Evolutionary conservation across 306 rosid species (phyloP).

Genomic region (Castanopsis chinensis): DNA sequence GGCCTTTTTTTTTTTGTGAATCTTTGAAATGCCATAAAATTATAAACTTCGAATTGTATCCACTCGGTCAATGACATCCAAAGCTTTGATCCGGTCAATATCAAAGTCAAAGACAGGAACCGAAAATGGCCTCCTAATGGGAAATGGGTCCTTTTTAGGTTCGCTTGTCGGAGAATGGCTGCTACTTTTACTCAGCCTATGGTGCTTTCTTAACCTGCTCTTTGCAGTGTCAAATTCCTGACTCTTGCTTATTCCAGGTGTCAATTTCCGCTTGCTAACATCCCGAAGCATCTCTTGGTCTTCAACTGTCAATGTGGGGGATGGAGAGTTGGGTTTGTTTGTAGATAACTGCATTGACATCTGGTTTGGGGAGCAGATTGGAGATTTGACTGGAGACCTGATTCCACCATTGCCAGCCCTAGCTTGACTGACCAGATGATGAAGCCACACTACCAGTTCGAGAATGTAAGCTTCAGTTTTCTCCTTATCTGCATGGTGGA

Average conservation of each 20-base stretch:
- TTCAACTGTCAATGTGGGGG: slow-evolving; percentile 71
- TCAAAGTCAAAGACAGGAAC: slow-evolving; percentile 80
- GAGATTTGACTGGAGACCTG: slow-evolving; percentile 92
- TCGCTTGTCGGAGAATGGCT: slow-evolving; percentile 80
- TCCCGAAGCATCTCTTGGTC: slow-evolving; percentile 91
- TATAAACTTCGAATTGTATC: neutral
- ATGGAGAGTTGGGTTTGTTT: slow-evolving; percentile 45
- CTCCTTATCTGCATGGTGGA: slow-evolving; percentile 89
- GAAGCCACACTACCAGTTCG: slow-evolving; percentile 91
- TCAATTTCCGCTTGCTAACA: slow-evolving; percentile 74
- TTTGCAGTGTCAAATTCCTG: slow-evolving; percentile 78
- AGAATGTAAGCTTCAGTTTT: slow-evolving; percentile 79
- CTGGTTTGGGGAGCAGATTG: slow-evolving; percentile 73
- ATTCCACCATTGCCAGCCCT: slow-evolving; percentile 66
- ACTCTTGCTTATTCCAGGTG: slow-evolving; percentile 96
- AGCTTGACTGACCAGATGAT: slow-evolving; percentile 79
- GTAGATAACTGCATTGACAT: slow-evolving; percentile 39
- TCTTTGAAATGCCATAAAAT: slow-evolving; percentile 9
- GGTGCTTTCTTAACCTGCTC: slow-evolving; percentile 68
- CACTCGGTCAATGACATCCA: slow-evolving; percentile 39
- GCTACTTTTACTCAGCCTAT: slow-evolving; percentile 88
- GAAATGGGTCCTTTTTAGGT: slow-evolving; percentile 50
- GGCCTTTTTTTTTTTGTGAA: slow-evolving; percentile 16
- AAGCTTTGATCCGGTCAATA: slow-evolving; percentile 65
- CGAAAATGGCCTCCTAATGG: slow-evolving; percentile 60